Conservation (phyloP, 1,139 yeast species). For the Lipomyces yarrowii region DNA sequence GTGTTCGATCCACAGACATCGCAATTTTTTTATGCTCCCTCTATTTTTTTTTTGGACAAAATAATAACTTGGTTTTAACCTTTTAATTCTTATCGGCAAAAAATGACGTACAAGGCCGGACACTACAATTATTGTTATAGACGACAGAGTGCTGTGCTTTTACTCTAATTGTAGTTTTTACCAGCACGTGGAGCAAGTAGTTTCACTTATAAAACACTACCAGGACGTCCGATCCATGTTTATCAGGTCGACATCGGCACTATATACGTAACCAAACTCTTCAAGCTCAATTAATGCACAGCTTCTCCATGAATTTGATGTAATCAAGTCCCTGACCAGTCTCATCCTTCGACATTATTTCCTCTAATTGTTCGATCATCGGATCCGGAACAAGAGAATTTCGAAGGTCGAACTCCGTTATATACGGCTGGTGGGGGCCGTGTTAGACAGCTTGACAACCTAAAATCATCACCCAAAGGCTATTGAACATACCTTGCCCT, state of each 20-base stretch:
- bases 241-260: too few species aligned
- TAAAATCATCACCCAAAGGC: neutral
- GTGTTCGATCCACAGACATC: conserved; percentile 93
- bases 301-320: conserved; percentile 39
- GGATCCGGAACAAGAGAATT: conserved; percentile 44
- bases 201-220: neutral
- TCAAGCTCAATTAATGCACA: conserved; percentile 24
- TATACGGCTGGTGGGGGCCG: conserved; percentile 35
- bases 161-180: too few species aligned
- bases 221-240: neutral
- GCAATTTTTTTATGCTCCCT: too few species aligned
- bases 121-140: too few species aligned
- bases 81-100: too few species aligned
- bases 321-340: conserved; percentile 42
- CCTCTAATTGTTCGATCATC: conserved; percentile 42
- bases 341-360: conserved; percentile 39
- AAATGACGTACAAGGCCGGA: too few species aligned
- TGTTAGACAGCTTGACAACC: neutral
- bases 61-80: too few species aligned
- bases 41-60: too few species aligned
- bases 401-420: conserved; percentile 47
- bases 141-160: too few species aligned
- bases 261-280: neutral
- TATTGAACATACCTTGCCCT: conserved; percentile 38
- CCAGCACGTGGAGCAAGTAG: neutral